A percentile compares a stretch with the other conserved stretches of the same genome.
phyloP scores from a whole-genome alignment of 192 early-diverging fungal species.

The Podochytrium sp. region DNA sequence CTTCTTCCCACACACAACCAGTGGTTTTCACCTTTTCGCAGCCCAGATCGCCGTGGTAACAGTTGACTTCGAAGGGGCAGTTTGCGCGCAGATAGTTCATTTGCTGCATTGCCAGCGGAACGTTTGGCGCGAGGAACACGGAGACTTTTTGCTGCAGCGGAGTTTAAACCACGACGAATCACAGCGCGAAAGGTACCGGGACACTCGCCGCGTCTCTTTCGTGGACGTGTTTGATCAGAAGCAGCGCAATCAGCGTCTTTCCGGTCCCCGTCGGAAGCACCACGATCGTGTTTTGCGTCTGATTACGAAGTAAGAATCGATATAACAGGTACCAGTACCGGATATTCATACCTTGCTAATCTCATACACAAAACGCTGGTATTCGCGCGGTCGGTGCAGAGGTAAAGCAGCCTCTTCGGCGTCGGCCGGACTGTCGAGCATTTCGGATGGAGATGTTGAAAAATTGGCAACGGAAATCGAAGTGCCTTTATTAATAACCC shows the following conservation, averaged over 20 bases:
- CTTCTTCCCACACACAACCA: too few relatives aligned
- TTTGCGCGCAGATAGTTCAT: constrained; percentile 72
- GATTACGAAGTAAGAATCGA: background rate
- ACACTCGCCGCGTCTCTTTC: constrained; percentile 35
- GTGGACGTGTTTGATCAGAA: constrained; percentile 81
- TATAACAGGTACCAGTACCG: background rate
- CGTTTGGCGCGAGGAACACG: constrained; percentile 82
- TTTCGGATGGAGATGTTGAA: too few relatives aligned
- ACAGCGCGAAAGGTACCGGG: background rate
- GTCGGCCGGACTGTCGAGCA: too few relatives aligned
- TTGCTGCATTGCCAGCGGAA: constrained; percentile 87
- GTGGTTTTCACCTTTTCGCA: constrained; percentile 48
- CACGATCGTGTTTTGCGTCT: constrained; percentile 77
- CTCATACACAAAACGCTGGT: constrained; percentile 27
- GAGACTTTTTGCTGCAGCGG: constrained; percentile 23
- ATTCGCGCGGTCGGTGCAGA: constrained; percentile 22
- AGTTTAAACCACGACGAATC: background rate
- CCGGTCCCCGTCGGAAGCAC: constrained; percentile 93
- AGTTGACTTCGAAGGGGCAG: constrained; percentile 61
- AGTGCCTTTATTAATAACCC: too few relatives aligned
- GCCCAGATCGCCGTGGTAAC: constrained; percentile 70
- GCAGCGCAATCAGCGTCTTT: constrained; percentile 87
- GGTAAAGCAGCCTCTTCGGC: too few relatives aligned
- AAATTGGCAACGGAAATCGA: too few relatives aligned
- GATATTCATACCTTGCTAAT: constrained; percentile 16